phyloP scores from a whole-genome alignment of 257 asterid genomes.

The Eustoma russellianum region DNA sequence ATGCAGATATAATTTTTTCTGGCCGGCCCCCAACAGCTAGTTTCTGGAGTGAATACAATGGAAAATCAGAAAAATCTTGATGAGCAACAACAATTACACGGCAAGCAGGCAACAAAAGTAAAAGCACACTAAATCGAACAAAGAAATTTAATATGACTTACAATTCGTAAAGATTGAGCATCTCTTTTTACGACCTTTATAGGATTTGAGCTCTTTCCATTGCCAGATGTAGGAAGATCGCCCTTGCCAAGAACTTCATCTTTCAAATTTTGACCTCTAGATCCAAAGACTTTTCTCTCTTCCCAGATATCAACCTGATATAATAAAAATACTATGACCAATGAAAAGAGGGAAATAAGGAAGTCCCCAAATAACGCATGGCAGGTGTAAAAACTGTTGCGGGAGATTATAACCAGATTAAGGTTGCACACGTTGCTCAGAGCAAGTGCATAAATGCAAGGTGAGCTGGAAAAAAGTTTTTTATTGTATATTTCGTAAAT shows the following conservation, averaged over 20 bases:
- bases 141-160: slow-evolving; percentile 27
- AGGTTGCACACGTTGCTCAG: too few relatives aligned
- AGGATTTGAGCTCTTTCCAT: slow-evolving; percentile 48
- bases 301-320: slow-evolving; percentile 88
- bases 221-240: slow-evolving; percentile 35
- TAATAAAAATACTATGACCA: slow-evolving; percentile 5
- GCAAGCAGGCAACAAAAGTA: not conserved
- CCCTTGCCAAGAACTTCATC: slow-evolving; percentile 60
- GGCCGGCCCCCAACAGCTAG: slow-evolving; percentile 79
- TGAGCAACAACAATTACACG: slow-evolving; percentile 6
- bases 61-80: slow-evolving; percentile 1
- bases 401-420: too few relatives aligned
- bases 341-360: not conserved
- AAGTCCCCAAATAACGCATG: too few relatives aligned
- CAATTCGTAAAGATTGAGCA: slow-evolving; percentile 66
- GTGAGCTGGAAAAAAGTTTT: too few relatives aligned
- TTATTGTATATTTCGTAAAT: too few relatives aligned
- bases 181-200: slow-evolving; percentile 82
- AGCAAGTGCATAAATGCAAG: too few relatives aligned
- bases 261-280: slow-evolving; percentile 81
- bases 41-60: slow-evolving; percentile 46
- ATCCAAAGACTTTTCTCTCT: slow-evolving; percentile 93
- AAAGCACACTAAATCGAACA: slow-evolving; percentile 7
- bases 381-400: too few relatives aligned
- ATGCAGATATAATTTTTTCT: slow-evolving; percentile 68